These are phyloP conservation scores for Oryza glaberrima DNA, from an alignment of 176 grass and related monocot species.

Conservation along the genomic window DNA sequence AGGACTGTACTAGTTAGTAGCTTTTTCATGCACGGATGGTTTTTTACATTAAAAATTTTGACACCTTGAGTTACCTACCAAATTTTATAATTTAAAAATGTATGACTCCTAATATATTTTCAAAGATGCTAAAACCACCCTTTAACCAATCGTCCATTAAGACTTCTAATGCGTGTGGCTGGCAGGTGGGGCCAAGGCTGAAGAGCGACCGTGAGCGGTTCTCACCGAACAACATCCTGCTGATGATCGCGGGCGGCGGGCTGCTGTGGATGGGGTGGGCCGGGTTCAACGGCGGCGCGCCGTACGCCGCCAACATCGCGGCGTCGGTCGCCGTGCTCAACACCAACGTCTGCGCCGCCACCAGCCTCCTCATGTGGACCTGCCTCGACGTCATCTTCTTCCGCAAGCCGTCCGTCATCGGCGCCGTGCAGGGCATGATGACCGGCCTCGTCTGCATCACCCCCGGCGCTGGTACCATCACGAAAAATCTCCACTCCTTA, in stretches of 20 bases:
- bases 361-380: slow-evolving; percentile 81
- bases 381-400: slow-evolving; percentile 88
- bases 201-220: slow-evolving; percentile 71
- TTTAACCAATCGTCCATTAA: not conserved
- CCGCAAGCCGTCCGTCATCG: slow-evolving; percentile 74
- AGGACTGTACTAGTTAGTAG: not conserved
- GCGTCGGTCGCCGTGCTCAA: slow-evolving; percentile 82
- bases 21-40: not conserved
- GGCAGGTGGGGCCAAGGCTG: slow-evolving; percentile 69
- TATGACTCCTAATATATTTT: too few species aligned
- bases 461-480: slow-evolving; percentile 61
- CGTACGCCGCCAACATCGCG: slow-evolving; percentile 69
- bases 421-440: slow-evolving; percentile 93
- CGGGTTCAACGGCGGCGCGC: slow-evolving; percentile 80
- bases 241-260: slow-evolving; percentile 73
- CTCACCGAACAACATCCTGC: slow-evolving; percentile 77
- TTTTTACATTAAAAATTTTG: too few species aligned
- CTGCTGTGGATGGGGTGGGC: slow-evolving; percentile 83
- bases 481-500: not conserved
- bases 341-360: slow-evolving; percentile 81
- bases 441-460: slow-evolving; percentile 93
- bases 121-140: too few species aligned
- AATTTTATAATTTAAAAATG: too few species aligned
- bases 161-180: not conserved
- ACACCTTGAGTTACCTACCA: too few species aligned